Base-by-base conservation (phyloP, 805 yeast genomes). In the Candida takata region DNA sequence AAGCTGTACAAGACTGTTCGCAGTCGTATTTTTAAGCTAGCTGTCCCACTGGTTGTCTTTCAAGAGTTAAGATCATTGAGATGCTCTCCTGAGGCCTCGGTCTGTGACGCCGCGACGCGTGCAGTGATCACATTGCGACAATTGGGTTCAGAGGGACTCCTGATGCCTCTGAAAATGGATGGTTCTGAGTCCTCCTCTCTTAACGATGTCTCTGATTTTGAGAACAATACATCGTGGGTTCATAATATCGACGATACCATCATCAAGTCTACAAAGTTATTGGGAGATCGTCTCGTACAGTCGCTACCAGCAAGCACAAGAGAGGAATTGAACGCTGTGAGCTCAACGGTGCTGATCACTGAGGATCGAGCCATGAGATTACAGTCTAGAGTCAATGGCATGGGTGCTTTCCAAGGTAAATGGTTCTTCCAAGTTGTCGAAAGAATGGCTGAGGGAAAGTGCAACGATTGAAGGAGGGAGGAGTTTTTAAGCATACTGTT, bases 71-170 rank as follows among this genome's bases (percentile, higher is more conserved):
- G 90, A 47, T 77, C 84, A 6, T 59, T 83, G 42, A 61, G 90
- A 40, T 73, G 81, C 47, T 77, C 85, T 1, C 71, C 75, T 13
- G 92, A 83, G 52, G 79, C 78, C 2, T 72, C 80, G 4, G 77
- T 83, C 14, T 74, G 85, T 2, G 92, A 83, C 53, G 80, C 87
- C 3, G 90, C 90, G 0, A 81, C 90, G 0, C 61, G 94, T 34
- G 83, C 87, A 1, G 87, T 83, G 6, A 79, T 83, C 4, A 79
- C 82, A 6, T 69, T 81, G 27, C 64, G 88, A 41, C 87, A 80
- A 48, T 59, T 83, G 34, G 77, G 75, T 45, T 53, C 67, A 14
- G 77, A 79, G 30, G 64, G 67, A 32, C 70, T 69, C 34, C 64
- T 80, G 26, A 41, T 75, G 24, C 82, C 86, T 2, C 58, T 79